Evolutionary conservation across 1,284 basidiomycete genomes (phyloP).

Genomic region (Stygiomarasmius scandens): DNA sequence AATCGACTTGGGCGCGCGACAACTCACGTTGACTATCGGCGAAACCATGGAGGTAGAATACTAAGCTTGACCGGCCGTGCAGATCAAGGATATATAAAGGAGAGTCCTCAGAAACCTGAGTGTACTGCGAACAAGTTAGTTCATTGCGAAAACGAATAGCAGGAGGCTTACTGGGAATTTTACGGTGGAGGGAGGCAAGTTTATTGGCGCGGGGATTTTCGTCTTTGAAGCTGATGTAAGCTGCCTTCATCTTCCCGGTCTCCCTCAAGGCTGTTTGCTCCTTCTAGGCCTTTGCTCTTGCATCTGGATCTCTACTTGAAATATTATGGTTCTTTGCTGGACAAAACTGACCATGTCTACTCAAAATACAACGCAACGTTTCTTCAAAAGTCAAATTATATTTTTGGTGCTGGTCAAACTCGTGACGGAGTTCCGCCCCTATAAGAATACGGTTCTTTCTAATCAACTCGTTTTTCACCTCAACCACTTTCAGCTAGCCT

Average conservation of each 20-base stretch:
- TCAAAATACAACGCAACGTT: conserved; percentile 22
- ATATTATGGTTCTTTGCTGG: too few species aligned
- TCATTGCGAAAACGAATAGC: not conserved
- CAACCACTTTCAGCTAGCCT: conserved; percentile 9
- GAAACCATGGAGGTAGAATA: conserved; percentile 50
- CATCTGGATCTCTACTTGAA: too few species aligned
- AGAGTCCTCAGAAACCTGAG: conserved; percentile 1
- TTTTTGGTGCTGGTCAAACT: conserved; percentile 9
- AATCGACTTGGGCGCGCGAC: conserved; percentile 10
- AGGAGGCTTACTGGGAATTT: not conserved
- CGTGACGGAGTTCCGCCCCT: conserved; percentile 2
- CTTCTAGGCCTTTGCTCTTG: too few species aligned
- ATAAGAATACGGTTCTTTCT: not conserved
- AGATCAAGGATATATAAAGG: conserved; percentile 4
- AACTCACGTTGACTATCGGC: conserved; percentile 63
- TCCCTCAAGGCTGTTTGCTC: conserved; percentile 19
- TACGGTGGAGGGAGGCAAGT: not conserved
- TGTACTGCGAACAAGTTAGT: not conserved
- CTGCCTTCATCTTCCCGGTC: not conserved
- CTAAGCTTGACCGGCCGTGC: conserved; percentile 11
- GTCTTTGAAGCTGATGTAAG: not conserved
- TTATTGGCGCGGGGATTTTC: not conserved
- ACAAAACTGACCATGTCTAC: too few species aligned
- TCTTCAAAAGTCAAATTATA: conserved; percentile 22
- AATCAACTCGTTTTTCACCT: not conserved